Base-by-base conservation (phyloP, 352 stramenopile species). In the Pythium utonaiense region DNA sequence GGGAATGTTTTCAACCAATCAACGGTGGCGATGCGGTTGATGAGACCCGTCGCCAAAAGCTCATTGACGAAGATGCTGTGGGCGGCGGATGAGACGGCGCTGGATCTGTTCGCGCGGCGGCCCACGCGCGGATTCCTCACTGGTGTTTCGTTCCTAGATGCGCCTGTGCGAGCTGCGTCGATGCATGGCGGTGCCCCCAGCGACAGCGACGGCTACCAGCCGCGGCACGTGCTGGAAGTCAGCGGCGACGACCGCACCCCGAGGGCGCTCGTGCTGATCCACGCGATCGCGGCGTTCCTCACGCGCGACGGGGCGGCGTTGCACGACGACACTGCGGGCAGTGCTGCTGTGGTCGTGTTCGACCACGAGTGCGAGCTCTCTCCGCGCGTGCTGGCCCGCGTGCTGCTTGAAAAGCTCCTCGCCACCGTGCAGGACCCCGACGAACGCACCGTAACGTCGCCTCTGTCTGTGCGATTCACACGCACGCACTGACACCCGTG, bases 101-200 rank as follows among this genome's bases (percentile, higher is more conserved):
- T 91, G 41, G 82, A 91, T 62, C 64, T 91, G 58, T 86, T 91
- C 60, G 82, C 78, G 51, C 76, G 82, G 24, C 76, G 69, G 10
- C 74, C 72, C 0, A 68, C 63, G 54, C 70, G 62, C 51, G 73
- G 75, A 31, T 91, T 91, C 67, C 65, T 53, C 62, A 88, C 79
- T 3, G 71, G 75, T 1, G 17, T 91, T 55, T 19, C 30, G 27
- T 91, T 86, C 54, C 41, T 89, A 17, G 81, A 91, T 22, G 72
- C 67, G 27, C 66, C 74, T 3, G 75, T 77, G 30, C 30, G 42
- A 25, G 19, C 9, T 21, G 50, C 27, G 6, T 55, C 33, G n/a
- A 27, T n/a, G 0, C 36, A 25, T 55, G 48, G 49, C 12, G 53
- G 49, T 34, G 17, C 24, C 31, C 36, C 48, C 56, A 54, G 19